Base-by-base conservation (phyloP, 495 filamentous ascomycete genomes). In the Thermothielavioides terrestris region DNA sequence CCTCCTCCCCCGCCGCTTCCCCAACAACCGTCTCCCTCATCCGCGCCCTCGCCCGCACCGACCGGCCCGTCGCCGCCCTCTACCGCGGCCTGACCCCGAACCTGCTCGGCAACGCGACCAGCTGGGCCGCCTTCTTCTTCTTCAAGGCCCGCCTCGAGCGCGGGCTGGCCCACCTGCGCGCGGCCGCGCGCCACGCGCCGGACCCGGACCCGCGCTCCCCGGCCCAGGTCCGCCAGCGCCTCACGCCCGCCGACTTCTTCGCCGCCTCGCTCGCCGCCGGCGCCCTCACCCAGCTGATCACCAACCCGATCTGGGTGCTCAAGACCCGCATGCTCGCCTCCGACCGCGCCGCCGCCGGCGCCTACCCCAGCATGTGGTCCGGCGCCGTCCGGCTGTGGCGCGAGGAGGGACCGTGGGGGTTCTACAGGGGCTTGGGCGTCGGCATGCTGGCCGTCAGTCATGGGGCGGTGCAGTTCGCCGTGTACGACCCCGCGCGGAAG, bases 301-400 rank as follows among this genome's bases (percentile, higher is more conserved):
- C 94, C 41, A 99, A 99, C 62, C 92, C 92, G 4, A 85, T 99
- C 60, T 99, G 92, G 92, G 92, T 99, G 6, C 79, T 99, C 63
- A 97, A 97, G 66, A 99, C 92, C 3, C 86, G 92, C 42, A 97
- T 99, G 91, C 73, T 99, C 11, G 86, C 89, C 26, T 88, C 83
- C 3, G 83, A 89, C 56, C 76, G 77, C 39, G 67, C 71, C 34
- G 73, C 78, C 21, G 83, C 81, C 1, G 88, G 88, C 44, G 90
- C 90, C 5, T 99, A 97, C 68, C 69, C 77, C n/a, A 82, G 77
- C 51, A 82, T 94, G 65, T 69, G 69, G 42, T 70, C 81, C 44
- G 92, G 92, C 41, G 74, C 79, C 23, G 66, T 54, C 25, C 76
- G 78, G 41, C 78, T 96, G 9, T 73, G 82, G 39, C 67, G 60